These are phyloP conservation scores for Sporobolomyces pararoseus DNA, from an alignment of 768 basidiomycete species.

Conservation along the genomic window DNA sequence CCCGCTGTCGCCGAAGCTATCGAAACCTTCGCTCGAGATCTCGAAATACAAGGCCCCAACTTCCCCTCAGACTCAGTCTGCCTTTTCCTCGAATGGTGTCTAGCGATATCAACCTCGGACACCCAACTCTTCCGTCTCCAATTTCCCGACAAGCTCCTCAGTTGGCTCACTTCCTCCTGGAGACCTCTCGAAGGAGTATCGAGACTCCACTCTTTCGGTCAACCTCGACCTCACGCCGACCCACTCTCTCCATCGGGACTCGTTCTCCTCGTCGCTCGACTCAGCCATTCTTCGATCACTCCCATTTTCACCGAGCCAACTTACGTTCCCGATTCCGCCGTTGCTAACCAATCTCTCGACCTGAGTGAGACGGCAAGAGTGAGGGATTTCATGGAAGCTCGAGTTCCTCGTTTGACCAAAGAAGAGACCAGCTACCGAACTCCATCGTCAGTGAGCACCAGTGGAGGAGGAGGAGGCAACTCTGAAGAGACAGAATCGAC, in stretches of 20 bases:
- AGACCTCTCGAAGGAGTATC: constrained; percentile 51
- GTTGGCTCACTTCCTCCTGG: constrained; percentile 78
- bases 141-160: constrained; percentile 77
- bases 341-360: constrained; percentile 62
- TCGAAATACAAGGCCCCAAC: constrained; percentile 84
- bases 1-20: constrained; percentile 60
- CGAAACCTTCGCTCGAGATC: constrained; percentile 70
- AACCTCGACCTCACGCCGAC: constrained; percentile 32
- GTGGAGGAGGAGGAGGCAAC: constrained; percentile 37
- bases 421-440: constrained; percentile 55
- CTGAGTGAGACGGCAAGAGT: constrained; percentile 61
- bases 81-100: constrained; percentile 65
- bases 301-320: constrained; percentile 34
- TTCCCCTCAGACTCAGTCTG: constrained; percentile 88
- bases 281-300: background rate
- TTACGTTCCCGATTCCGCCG: constrained; percentile 64
- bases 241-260: constrained; percentile 17
- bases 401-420: constrained; percentile 48
- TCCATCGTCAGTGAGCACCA: constrained; percentile 56
- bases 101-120: constrained; percentile 72
- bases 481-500: constrained; percentile 54
- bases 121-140: constrained; percentile 76
- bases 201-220: constrained; percentile 21
- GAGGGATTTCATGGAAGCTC: constrained; percentile 59
- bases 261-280: constrained; percentile 18